A percentile compares a stretch with the other conserved stretches of the same genome.
These are phyloP conservation scores for Oryza meridionalis DNA, from an alignment of 176 grass and related monocot species.

Conservation along the genomic window DNA sequence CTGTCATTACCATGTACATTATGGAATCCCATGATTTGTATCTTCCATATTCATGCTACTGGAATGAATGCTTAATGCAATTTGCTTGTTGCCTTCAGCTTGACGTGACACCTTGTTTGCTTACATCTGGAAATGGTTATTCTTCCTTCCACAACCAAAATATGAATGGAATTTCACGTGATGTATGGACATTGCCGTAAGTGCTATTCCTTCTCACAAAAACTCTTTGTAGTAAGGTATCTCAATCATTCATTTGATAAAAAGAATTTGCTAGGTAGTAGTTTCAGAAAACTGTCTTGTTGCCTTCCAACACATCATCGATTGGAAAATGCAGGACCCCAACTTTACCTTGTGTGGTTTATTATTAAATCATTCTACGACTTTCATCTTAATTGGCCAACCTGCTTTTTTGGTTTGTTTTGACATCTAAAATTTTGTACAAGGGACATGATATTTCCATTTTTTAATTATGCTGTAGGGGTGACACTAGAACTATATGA, in stretches of 20 bases:
- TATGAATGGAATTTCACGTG: conserved; percentile 43
- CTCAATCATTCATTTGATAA: background rate
- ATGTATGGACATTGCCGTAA: conserved; percentile 92
- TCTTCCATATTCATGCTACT: conserved; percentile 17
- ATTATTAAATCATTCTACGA: background rate
- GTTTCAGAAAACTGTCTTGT: background rate
- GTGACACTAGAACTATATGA: background rate
- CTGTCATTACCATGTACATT: background rate
- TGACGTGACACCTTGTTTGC: conserved; percentile 91
- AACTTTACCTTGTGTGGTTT: conserved; percentile 14
- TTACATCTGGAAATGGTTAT: conserved; percentile 72
- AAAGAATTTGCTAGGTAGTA: background rate
- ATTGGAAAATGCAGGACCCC: background rate
- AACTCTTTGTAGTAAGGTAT: background rate
- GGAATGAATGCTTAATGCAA: background rate
- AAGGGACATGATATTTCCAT: background rate
- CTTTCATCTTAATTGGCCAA: conserved; percentile 7
- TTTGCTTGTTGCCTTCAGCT: conserved; percentile 65
- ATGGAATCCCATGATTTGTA: background rate
- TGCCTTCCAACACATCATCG: background rate
- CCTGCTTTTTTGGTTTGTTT: conserved; percentile 11
- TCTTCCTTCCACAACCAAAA: conserved; percentile 44
- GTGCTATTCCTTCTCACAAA: conserved; percentile 38
- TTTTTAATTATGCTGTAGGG: background rate
- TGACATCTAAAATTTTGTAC: background rate